phyloP scores from a whole-genome alignment of 2,329 filamentous ascomycete species.

The Hypoxylon sp. region DNA sequence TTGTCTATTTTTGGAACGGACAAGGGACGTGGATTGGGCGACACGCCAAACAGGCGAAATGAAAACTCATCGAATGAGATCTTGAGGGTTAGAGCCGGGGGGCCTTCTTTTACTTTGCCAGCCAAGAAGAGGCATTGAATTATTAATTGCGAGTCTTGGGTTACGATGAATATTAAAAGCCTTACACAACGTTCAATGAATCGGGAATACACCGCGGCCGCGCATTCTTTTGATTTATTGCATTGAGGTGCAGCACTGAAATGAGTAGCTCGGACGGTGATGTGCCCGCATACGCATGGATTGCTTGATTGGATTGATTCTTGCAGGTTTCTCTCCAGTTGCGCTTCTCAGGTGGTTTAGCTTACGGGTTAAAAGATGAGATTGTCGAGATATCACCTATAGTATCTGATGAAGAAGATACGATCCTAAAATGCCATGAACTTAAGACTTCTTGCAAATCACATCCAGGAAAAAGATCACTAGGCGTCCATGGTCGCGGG shows the following conservation, averaged over 20 bases:
- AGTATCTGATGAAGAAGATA: not conserved
- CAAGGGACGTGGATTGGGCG: conserved; percentile 23
- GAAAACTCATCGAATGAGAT: conserved; percentile 18
- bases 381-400: not conserved
- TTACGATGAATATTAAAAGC: conserved; percentile 30
- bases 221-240: not conserved
- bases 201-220: not conserved
- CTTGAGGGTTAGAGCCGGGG: not conserved
- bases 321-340: not conserved
- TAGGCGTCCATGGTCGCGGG: not conserved
- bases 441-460: not conserved
- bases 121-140: conserved; percentile 20
- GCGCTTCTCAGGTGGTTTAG: not conserved
- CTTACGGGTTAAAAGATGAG: not conserved
- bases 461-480: not conserved
- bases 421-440: not conserved
- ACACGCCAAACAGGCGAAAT: conserved; percentile 20
- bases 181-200: conserved; percentile 1
- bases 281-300: not conserved
- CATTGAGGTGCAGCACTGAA: not conserved
- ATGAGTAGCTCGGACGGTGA: conserved; percentile 1
- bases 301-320: not conserved
- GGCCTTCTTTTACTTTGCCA: conserved; percentile 18
- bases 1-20: conserved; percentile 30
- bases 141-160: conserved; percentile 27